These are phyloP conservation scores for Metarhizium rileyi DNA, from an alignment of 2,329 filamentous ascomycete species.

Conservation along the genomic window DNA sequence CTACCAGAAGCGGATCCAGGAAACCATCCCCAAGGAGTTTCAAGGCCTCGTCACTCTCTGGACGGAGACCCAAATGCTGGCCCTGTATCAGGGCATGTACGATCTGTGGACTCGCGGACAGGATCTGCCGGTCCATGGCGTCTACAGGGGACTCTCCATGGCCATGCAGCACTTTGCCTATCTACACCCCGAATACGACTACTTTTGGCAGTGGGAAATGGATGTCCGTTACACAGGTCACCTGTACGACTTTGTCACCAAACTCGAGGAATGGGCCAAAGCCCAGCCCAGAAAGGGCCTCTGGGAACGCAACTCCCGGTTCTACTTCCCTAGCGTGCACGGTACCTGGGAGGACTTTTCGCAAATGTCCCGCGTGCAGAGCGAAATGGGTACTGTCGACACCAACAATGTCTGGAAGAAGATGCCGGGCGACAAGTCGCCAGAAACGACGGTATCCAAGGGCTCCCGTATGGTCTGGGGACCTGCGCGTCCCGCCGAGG, in stretches of 20 bases:
- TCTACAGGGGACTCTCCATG: slow-evolving; percentile 90
- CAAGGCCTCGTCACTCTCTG: slow-evolving; percentile 81
- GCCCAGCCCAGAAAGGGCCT: slow-evolving; percentile 68
- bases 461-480: slow-evolving; percentile 71
- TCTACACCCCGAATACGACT: slow-evolving; percentile 79
- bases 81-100: slow-evolving; percentile 79
- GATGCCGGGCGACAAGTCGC: slow-evolving; percentile 30
- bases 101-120: slow-evolving; percentile 59
- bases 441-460: slow-evolving; percentile 24
- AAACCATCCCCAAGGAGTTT: slow-evolving; percentile 74
- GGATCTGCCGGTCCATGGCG: slow-evolving; percentile 74
- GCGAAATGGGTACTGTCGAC: slow-evolving; percentile 56
- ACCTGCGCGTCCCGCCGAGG: slow-evolving; percentile 58
- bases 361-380: slow-evolving; percentile 62
- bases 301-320: slow-evolving; percentile 71
- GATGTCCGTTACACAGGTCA: slow-evolving; percentile 85
- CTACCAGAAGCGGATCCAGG: slow-evolving; percentile 57
- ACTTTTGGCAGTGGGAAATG: slow-evolving; percentile 95
- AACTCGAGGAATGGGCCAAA: slow-evolving; percentile 58
- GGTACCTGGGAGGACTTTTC: slow-evolving; percentile 73
- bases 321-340: slow-evolving; percentile 68
- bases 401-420: slow-evolving; percentile 59
- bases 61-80: slow-evolving; percentile 88
- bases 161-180: slow-evolving; percentile 90
- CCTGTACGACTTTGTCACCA: slow-evolving; percentile 66